Conservation (phyloP, 345 rosid species). For the Microthlaspi erraticum region DNA sequence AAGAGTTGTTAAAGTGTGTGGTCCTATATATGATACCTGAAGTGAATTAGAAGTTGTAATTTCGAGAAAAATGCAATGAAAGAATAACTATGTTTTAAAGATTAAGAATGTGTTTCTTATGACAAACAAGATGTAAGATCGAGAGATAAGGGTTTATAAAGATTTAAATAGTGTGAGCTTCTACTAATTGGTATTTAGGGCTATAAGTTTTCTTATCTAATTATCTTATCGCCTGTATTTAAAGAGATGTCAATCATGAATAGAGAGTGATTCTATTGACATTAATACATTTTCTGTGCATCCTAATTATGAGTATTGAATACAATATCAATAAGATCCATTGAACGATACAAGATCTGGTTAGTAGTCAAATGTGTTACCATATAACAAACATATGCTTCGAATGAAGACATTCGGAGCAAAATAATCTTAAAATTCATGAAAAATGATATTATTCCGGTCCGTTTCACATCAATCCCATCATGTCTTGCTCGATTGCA, state of each 20-base stretch:
- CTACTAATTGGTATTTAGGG: not conserved
- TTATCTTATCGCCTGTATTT: not conserved
- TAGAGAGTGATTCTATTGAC: not conserved
- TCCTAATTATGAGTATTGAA: constrained; percentile 4
- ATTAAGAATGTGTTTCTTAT: constrained; percentile 14
- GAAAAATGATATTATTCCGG: no score
- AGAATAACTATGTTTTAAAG: not conserved
- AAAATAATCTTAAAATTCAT: no score
- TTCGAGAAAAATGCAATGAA: constrained; percentile 4
- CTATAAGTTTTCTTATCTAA: not conserved
- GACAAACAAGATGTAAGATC: not conserved
- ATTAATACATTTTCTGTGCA: not conserved
- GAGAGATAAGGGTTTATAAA: not conserved
- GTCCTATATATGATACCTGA: constrained; percentile 33
- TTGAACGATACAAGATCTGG: not conserved
- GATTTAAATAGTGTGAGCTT: not conserved
- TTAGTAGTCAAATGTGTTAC: constrained; percentile 12
- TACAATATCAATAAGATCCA: not conserved
- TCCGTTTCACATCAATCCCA: not conserved
- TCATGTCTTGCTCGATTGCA: not conserved
- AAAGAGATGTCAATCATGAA: not conserved
- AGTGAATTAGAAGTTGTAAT: constrained; percentile 11
- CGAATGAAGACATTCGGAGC: no score
- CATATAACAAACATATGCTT: not conserved
- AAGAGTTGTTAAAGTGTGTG: constrained; percentile 27